Conservation (phyloP, 768 basidiomycete genomes). For the Suillus tomentosus region DNA sequence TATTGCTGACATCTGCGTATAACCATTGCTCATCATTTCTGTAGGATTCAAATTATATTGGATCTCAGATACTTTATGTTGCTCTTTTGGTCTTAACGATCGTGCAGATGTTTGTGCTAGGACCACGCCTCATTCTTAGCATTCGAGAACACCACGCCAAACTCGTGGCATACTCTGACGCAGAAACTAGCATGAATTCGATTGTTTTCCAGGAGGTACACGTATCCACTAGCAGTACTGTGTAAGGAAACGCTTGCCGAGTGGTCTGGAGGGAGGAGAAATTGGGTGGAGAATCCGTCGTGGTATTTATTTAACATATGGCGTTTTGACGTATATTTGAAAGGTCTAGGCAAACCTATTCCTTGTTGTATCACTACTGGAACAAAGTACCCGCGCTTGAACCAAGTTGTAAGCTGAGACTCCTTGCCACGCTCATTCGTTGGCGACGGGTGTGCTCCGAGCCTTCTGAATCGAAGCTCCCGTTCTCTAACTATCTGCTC, state of each 20-base stretch:
- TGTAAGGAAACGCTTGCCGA: neutral
- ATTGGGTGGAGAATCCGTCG: too few species aligned
- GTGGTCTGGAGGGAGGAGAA: neutral
- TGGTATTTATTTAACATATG: too few species aligned
- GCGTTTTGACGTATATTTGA: too few species aligned
- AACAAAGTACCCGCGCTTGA: too few species aligned
- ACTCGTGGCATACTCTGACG: neutral
- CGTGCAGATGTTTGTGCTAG: constrained; percentile 1
- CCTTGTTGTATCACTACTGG: too few species aligned
- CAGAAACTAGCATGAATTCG: neutral
- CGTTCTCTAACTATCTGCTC: too few species aligned
- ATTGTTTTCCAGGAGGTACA: neutral
- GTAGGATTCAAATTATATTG: neutral
- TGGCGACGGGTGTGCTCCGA: too few species aligned
- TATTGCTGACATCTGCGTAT: neutral
- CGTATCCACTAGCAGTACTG: neutral
- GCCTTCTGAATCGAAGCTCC: too few species aligned
- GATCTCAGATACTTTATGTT: neutral
- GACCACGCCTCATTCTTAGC: neutral
- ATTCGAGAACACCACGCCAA: neutral
- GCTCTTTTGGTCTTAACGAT: neutral
- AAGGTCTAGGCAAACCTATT: too few species aligned
- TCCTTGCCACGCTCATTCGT: too few species aligned
- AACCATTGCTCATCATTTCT: neutral
- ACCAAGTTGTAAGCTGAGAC: too few species aligned